These are phyloP conservation scores for Phytophthora sansomeana DNA, from an alignment of 352 stramenopile genomes.

Conservation along the genomic window DNA sequence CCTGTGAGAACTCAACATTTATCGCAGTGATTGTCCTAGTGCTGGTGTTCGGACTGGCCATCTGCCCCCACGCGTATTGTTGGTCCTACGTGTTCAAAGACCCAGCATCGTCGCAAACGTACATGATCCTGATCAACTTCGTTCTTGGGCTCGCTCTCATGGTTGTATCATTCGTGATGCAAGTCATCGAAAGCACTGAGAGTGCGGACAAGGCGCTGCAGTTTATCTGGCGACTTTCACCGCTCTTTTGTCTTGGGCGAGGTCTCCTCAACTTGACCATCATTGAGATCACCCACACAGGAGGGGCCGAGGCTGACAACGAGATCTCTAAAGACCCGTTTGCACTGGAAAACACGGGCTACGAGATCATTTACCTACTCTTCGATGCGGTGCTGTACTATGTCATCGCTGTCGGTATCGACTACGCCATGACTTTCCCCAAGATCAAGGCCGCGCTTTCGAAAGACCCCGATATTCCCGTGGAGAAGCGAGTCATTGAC, in stretches of 20 bases:
- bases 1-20: constrained; percentile 40
- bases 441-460: constrained; percentile 61
- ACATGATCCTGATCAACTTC: constrained; percentile 71
- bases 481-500: constrained; percentile 53
- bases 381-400: constrained; percentile 56
- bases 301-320: constrained; percentile 30
- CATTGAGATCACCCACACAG: constrained; percentile 38
- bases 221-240: constrained; percentile 71
- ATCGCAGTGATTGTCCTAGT: constrained; percentile 63
- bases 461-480: constrained; percentile 52
- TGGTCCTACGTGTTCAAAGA: constrained; percentile 70
- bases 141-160: constrained; percentile 67
- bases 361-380: constrained; percentile 62
- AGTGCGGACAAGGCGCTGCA: constrained; percentile 50
- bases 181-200: constrained; percentile 43
- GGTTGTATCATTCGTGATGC: constrained; percentile 63
- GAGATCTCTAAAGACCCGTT: constrained; percentile 43
- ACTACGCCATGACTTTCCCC: constrained; percentile 72
- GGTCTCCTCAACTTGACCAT: constrained; percentile 48
- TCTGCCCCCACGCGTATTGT: constrained; percentile 69
- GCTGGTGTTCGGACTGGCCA: constrained; percentile 65
- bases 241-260: constrained; percentile 65
- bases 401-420: constrained; percentile 53
- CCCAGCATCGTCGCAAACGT: constrained; percentile 55
- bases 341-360: constrained; percentile 58